Evolutionary conservation across 2,329 filamentous ascomycete species (phyloP), one percentile per base, ranked within the genome.

Genomic region (Cladosporium velox): DNA sequence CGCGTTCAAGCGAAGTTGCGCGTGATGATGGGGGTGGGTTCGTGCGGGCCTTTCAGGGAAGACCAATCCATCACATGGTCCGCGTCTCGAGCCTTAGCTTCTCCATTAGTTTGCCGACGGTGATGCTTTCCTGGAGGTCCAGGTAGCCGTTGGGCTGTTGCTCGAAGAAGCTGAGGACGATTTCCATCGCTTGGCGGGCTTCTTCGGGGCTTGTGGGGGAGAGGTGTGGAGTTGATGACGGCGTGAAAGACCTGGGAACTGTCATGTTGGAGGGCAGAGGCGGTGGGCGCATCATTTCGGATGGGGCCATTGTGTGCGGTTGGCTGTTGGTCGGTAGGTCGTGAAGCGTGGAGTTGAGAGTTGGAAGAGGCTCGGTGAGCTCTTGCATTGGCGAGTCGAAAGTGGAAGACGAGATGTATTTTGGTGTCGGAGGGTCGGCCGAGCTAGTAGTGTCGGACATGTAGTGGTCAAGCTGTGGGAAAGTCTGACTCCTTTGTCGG

Each of bases 401-500:
- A 2, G 69, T 78, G 26, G 81, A 78, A 34, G 79, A 79, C 35
- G 78, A 76, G 6, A 80, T 73, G 68, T 83, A 83, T 74, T 87
- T 87, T 24, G 85, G 82, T n/a, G 83, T 85, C 26, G 84, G 73
- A 18, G 83, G 79, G 55, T 88, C 86, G n/a, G 82, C 81, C 1
- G 81, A 79, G 57, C 82, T 78, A 30, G 82, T 81, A 41, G 83
- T 82, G 26, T 64, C 61, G 28, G 61, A 47, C 68, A 86, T 81
- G 72, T 85, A 85, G 21, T 86, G 82, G 70, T 88, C 89, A 11
- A 92, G 81, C 54, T 89, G 88, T 1, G 93, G 92, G 69, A 96
- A 93, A 0, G 92, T 96, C 77, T 96, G 92, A 76, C 91, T 95
- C 73, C 92, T 86, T n/a, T 91, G 91, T 65, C 92, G 86, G 72